Conservation (phyloP, 768 basidiomycete genomes). For the Serendipita vermifera region DNA sequence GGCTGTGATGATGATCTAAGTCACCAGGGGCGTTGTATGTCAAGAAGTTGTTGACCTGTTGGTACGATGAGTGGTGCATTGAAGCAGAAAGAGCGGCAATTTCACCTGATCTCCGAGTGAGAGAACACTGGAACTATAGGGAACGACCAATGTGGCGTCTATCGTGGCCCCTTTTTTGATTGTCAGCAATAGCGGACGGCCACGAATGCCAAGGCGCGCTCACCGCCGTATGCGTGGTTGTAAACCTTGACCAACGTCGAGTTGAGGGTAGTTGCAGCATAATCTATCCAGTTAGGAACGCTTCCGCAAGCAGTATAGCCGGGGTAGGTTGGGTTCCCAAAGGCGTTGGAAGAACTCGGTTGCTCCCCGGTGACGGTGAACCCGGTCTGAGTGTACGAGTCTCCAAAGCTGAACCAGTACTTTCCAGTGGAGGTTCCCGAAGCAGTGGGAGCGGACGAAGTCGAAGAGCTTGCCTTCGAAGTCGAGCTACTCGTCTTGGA, state of each 20-base stretch:
- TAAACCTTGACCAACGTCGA: slow-evolving; percentile 43
- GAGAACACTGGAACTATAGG: slow-evolving; percentile 38
- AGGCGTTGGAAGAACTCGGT: slow-evolving; percentile 34
- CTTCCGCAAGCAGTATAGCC: slow-evolving; percentile 37
- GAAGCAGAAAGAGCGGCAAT: too few relatives aligned
- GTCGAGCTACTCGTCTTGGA: too few relatives aligned
- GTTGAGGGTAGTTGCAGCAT: slow-evolving; percentile 39
- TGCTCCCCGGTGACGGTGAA: slow-evolving; percentile 21
- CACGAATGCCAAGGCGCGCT: too few relatives aligned
- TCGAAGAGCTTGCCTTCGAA: too few relatives aligned
- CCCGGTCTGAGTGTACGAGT: neutral
- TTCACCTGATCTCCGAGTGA: too few relatives aligned
- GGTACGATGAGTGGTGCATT: too few relatives aligned
- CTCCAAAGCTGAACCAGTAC: slow-evolving; percentile 50
- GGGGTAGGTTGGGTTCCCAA: slow-evolving; percentile 44
- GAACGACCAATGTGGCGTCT: slow-evolving; percentile 41
- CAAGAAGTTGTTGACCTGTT: slow-evolving; percentile 52
- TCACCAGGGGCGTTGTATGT: slow-evolving; percentile 19
- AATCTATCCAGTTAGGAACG: slow-evolving; percentile 50
- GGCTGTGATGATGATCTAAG: neutral
- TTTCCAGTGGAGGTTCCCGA: slow-evolving; percentile 20
- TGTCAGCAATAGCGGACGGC: too few relatives aligned
- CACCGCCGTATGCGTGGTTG: slow-evolving; percentile 56
- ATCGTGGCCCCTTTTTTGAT: slow-evolving; percentile 61
- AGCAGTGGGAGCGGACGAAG: slow-evolving; percentile 1